Percentiles rank a stretch among this genome's conserved stretches.
These are phyloP conservation scores for Metschnikowia colocasiae DNA, from an alignment of 805 yeast species.

Conservation along the genomic window DNA sequence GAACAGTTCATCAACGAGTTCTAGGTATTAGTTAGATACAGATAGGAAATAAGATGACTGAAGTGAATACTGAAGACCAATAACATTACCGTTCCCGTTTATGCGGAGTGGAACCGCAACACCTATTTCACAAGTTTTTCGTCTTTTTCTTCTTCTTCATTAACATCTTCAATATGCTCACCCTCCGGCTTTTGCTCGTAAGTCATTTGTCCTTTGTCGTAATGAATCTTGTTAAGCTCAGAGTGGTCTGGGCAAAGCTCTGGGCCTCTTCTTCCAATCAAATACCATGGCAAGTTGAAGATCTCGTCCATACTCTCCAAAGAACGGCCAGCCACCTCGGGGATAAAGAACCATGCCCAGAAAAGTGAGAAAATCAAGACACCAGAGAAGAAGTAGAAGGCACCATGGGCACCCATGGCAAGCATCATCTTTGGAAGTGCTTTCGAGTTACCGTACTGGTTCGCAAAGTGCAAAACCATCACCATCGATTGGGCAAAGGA, in stretches of 20 bases:
- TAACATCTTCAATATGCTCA: slow-evolving; percentile 7
- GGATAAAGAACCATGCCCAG: slow-evolving; percentile 49
- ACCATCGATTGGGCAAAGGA: slow-evolving; percentile 47
- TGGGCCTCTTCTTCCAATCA: slow-evolving; percentile 53
- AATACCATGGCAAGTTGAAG: slow-evolving; percentile 54
- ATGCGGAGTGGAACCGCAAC: no score
- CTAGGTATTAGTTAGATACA: no score
- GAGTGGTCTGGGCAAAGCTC: slow-evolving; percentile 51
- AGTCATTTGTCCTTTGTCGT: slow-evolving; percentile 1
- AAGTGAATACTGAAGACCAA: no score
- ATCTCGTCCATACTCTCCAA: slow-evolving; percentile 52
- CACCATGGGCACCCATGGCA: slow-evolving; percentile 44
- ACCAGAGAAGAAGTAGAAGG: slow-evolving; percentile 49
- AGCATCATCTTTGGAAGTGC: slow-evolving; percentile 52
- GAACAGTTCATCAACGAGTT: no score
- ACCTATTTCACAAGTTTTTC: slow-evolving; percentile 8
- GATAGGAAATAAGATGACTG: no score
- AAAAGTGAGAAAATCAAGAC: slow-evolving; percentile 40
- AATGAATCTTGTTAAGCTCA: slow-evolving; percentile 31
- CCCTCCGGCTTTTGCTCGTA: slow-evolving; percentile 7
- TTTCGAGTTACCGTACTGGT: slow-evolving; percentile 55
- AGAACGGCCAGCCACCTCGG: slow-evolving; percentile 49
- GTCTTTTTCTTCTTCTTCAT: slow-evolving; percentile 10
- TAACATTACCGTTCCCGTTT: no score
- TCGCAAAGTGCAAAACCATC: slow-evolving; percentile 55